Evolutionary conservation across 2,329 filamentous ascomycete genomes (phyloP).

Genomic region (Calonectria pseudoreteaudii): DNA sequence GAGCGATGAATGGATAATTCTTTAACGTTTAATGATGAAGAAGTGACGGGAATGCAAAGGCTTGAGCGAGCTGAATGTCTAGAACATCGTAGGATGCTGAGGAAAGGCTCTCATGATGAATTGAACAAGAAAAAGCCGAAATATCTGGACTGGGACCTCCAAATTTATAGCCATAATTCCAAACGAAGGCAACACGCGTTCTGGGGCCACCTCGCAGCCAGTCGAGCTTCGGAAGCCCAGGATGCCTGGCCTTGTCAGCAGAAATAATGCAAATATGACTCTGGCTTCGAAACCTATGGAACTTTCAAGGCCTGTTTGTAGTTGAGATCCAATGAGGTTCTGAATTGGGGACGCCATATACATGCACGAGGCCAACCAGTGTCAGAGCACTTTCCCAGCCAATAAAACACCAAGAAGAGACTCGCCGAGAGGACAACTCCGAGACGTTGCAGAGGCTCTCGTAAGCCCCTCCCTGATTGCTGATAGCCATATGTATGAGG

Average conservation of each 20-base stretch:
- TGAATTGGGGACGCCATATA: background rate
- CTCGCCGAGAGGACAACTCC: background rate
- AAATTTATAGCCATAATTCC: background rate
- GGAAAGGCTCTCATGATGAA: background rate
- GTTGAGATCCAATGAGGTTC: background rate
- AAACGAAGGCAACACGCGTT: too few relatives aligned
- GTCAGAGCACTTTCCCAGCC: background rate
- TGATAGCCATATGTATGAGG: background rate
- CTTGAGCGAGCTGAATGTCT: background rate
- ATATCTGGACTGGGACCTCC: background rate
- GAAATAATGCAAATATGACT: background rate
- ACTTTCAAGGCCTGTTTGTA: background rate
- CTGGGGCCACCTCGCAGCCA: background rate
- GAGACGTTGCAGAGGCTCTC: background rate
- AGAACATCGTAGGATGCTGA: background rate
- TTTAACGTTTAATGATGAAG: background rate
- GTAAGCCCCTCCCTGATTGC: background rate
- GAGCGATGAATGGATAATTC: background rate
- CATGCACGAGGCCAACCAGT: constrained; percentile 4
- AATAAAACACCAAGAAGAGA: background rate
- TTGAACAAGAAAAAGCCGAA: background rate
- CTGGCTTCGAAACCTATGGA: background rate
- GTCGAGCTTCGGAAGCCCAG: background rate
- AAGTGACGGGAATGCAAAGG: background rate
- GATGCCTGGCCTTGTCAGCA: background rate